Evolutionary conservation across 257 asterid genomes (phyloP).

Genomic region (Fraxinus pennsylvanica): DNA sequence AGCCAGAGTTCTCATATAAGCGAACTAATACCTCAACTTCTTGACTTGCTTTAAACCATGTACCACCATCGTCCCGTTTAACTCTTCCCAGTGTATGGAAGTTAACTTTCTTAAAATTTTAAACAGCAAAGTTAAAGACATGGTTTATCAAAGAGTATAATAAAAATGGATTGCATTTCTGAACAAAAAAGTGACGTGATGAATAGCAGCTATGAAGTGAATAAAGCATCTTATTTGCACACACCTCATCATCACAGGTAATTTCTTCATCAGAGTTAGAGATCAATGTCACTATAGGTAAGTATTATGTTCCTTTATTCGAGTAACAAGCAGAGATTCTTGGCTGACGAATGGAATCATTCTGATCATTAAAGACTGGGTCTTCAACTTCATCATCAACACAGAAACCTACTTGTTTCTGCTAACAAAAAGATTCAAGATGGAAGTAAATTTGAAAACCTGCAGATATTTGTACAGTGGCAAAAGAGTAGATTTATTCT

Average conservation of each 20-base stretch:
- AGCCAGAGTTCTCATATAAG: constrained; percentile 40
- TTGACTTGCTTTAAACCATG: constrained; percentile 53
- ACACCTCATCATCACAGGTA: constrained; percentile 61
- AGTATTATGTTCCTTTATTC: constrained; percentile 29
- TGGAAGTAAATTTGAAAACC: constrained; percentile 20
- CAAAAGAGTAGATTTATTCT: neutral
- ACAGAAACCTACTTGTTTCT: constrained; percentile 40
- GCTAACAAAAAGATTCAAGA: constrained; percentile 36
- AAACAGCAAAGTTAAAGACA: constrained; percentile 23
- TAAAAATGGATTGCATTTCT: neutral
- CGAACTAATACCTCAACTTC: constrained; percentile 55
- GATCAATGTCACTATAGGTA: constrained; percentile 33
- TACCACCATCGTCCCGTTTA: constrained; percentile 35
- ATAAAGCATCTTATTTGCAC: constrained; percentile 18
- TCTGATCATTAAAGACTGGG: constrained; percentile 50
- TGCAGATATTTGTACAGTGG: neutral
- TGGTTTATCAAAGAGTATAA: neutral
- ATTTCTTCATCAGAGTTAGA: constrained; percentile 52
- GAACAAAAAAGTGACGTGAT: neutral
- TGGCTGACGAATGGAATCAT: constrained; percentile 29
- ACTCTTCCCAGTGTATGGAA: constrained; percentile 28
- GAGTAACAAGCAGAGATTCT: constrained; percentile 31
- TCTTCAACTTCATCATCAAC: constrained; percentile 66
- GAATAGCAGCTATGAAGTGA: constrained; percentile 16
- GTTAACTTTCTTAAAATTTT: constrained; percentile 43